Base-by-base conservation (phyloP, 176 grass and related monocot genomes). In the Lolium multiflorum region DNA sequence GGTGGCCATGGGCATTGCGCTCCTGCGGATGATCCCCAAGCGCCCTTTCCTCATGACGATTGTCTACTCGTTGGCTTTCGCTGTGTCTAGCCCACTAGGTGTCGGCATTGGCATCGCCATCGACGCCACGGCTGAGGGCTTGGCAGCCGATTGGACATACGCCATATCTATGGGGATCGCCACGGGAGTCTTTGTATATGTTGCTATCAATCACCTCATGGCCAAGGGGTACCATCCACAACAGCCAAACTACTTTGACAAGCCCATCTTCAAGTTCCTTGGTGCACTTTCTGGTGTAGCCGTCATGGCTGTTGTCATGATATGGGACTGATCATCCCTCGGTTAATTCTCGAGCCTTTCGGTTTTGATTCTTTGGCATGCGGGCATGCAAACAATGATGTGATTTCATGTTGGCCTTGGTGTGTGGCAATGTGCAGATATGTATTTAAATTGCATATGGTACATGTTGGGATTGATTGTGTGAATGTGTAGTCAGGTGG, bases 161-260 rank as follows among this genome's bases (percentile, higher is more conserved):
- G 91, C 88, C 57, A 77, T 92, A 82, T 87, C 95, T 56, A 90
- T 92, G 93, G 80, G 80, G 1, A 82, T 95, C 69, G 91, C 89
- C 48, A 90, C 85, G 0, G 93, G 95, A 11, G 89, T 98, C 17
- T 98, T 98, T 83, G 17, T 98, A 51, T 95, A 95, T 26, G 91
- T 98, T 8, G 89, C 93, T 15, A 78, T 93, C 52, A 98, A 98
- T 81, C 93, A 98, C 85, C 89, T 98, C 31, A 93, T 95, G 51
- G 88, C 86, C 71, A 93, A 93, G 83, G 95, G 93, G 0, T 98
- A 92, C 80, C 94, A 74, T 5, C 81, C 91, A 0, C 81, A 89
- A 4, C 22, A 72, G 9, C 85, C 91, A 31, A 90, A 12, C 79
- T 72, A 71, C 82, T 84, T 83, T 7, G 95, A 98, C 86, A 85